Base-by-base conservation (phyloP, 306 rosid genomes). In the Gastrolobium villosum region DNA sequence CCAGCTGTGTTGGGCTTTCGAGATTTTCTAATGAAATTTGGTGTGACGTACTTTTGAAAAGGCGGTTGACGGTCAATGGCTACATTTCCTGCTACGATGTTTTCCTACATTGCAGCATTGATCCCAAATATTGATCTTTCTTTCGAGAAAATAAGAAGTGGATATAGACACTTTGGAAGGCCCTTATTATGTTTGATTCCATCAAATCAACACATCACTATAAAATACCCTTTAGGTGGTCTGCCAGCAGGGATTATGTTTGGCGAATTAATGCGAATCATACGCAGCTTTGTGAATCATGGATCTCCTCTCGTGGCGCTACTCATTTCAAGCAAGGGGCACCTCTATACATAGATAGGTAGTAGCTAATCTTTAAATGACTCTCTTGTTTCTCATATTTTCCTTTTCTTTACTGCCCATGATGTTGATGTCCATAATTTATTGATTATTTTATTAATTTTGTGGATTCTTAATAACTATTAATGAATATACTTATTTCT, bases 311-410 rank as follows among this genome's bases (percentile, higher is more conserved):
- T 1, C 86, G 90, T 37, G 89, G 89, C 32, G 89, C 88, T 64
- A 88, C 89, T 54, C 92, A 90, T 80, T 90, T 90, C 78, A 88
- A 90, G 80, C 84, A 82, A 8, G 92, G 89, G 90, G 88, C 87
- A n/a, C 20, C 87, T 15, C 84, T 86, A 73, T 87, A 85, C 60
- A 87, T 84, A 63, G 84, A 81, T 52, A 83, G 91, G 93, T 83
- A 75, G 13, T 73, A 20, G 26, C 26, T 20, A 20, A 20, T 20
- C 26, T 20, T 20, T 20, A 20, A 20, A 20, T 20, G 26, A 20
- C 26, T 20, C 26, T 20, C 1, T 20, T 20, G 1, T 20, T 70
- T 5, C 34, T 34, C 39, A 7, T 71, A 10, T 30, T 39, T 37
- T 20, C 52, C 15, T 53, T 53, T 69, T 30, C n/a, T 48, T 7